A percentile compares a stretch with the other conserved stretches of the same genome.
These are phyloP conservation scores for Yamagishiella unicocca DNA, from an alignment of 139 green algal species.

Conservation along the genomic window DNA sequence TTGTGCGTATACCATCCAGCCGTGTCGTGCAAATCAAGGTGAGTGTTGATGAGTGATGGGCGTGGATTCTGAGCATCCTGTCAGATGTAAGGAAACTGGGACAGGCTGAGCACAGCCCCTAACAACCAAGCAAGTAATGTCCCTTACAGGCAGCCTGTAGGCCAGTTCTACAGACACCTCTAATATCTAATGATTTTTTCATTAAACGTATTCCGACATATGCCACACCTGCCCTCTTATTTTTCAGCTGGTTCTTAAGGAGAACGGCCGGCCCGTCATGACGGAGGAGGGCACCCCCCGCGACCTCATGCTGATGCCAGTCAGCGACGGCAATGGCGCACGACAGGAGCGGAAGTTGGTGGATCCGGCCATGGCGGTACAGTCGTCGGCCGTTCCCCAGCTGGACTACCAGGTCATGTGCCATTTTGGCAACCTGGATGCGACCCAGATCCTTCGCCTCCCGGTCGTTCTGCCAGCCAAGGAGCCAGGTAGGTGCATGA, in stretches of 20 bases:
- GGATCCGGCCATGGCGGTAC: not conserved
- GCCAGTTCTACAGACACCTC: no score
- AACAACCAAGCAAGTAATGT: no score
- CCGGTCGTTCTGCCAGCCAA: constrained; percentile 29
- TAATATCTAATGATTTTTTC: no score
- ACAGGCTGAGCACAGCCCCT: no score
- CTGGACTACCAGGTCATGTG: constrained; percentile 40
- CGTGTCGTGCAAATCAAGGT: constrained; percentile 32
- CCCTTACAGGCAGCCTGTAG: no score
- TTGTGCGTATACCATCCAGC: not conserved
- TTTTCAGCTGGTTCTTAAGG: constrained; percentile 37
- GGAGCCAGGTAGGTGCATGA: not conserved
- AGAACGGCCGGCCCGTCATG: constrained; percentile 6
- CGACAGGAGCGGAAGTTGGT: not conserved
- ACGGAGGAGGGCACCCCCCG: constrained; percentile 21
- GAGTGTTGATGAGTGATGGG: no score
- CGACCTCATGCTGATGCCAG: constrained; percentile 38
- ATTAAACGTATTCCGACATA: no score
- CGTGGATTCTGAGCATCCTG: no score
- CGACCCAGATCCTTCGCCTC: constrained; percentile 38
- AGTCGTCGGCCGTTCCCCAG: not conserved
- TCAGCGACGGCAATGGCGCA: not conserved
- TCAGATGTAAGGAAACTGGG: no score
- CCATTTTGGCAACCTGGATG: constrained; percentile 8
- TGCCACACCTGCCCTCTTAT: no score